phyloP scores from a whole-genome alignment of 1,284 basidiomycete genomes.

The Boletus sp. region DNA sequence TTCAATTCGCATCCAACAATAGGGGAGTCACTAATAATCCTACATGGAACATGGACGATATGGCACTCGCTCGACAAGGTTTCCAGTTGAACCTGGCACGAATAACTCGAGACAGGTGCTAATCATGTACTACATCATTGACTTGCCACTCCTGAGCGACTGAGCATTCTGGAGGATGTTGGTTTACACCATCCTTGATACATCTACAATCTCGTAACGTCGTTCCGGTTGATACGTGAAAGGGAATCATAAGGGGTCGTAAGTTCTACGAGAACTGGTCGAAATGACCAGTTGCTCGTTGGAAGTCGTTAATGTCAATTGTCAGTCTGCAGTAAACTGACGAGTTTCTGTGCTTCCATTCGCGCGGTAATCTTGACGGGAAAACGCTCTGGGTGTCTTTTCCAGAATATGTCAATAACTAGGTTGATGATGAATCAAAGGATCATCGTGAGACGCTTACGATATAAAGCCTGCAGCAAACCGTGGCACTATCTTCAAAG shows the following conservation, averaged over 20 bases:
- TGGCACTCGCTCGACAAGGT: no score
- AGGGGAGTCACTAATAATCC: no score
- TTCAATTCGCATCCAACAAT: no score
- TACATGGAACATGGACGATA: no score
- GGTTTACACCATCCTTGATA: neutral
- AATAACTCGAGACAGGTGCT: no score
- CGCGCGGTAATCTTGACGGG: neutral
- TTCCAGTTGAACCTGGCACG: no score
- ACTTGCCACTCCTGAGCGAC: neutral
- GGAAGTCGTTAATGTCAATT: neutral
- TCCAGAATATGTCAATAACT: neutral
- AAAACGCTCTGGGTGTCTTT: slow-evolving; percentile 3
- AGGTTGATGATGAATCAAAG: no score
- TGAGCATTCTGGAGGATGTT: no score
- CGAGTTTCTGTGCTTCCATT: neutral
- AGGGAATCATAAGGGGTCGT: neutral
- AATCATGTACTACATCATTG: neutral
- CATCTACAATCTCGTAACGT: neutral
- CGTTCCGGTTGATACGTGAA: neutral
- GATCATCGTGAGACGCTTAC: neutral
- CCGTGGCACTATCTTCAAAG: slow-evolving; percentile 2
- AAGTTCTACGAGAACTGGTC: neutral
- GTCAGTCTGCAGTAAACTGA: neutral
- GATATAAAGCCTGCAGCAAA: slow-evolving; percentile 7
- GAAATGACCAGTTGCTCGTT: neutral